Evolutionary conservation across 2,329 filamentous ascomycete genomes (phyloP).

Genomic region (Calonectria multiphialidica): DNA sequence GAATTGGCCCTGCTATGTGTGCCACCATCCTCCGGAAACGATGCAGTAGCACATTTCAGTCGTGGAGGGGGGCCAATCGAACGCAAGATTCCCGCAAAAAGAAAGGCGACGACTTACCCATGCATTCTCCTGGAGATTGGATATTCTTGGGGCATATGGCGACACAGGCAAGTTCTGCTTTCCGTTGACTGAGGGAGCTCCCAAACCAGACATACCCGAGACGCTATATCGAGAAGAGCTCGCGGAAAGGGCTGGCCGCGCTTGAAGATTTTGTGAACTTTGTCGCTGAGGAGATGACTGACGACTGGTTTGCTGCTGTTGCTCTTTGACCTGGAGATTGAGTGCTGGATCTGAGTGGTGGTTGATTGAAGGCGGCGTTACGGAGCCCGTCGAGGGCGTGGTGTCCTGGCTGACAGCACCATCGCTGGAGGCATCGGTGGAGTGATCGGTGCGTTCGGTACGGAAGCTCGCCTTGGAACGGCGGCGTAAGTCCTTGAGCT

Average conservation of each 20-base stretch:
- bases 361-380: slow-evolving; percentile 81
- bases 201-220: slow-evolving; percentile 72
- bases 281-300: slow-evolving; percentile 34
- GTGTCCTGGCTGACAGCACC: slow-evolving; percentile 68
- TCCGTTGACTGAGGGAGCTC: slow-evolving; percentile 65
- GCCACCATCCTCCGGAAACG: slow-evolving; percentile 19
- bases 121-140: slow-evolving; percentile 83
- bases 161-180: slow-evolving; percentile 74
- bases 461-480: slow-evolving; percentile 82
- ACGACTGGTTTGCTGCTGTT: slow-evolving; percentile 27
- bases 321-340: slow-evolving; percentile 69
- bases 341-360: slow-evolving; percentile 75
- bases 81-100: slow-evolving; percentile 20
- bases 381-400: slow-evolving; percentile 75
- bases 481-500: slow-evolving; percentile 77
- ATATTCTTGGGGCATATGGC: slow-evolving; percentile 82
- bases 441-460: slow-evolving; percentile 66
- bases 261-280: slow-evolving; percentile 40
- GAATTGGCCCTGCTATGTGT: slow-evolving; percentile 24
- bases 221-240: slow-evolving; percentile 73
- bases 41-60: slow-evolving; percentile 29
- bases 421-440: slow-evolving; percentile 73
- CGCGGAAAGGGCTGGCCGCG: slow-evolving; percentile 54
- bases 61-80: slow-evolving; percentile 24
- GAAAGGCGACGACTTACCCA: slow-evolving; percentile 73